These are phyloP conservation scores for Kazachstania sp. DNA, from an alignment of 1,139 yeast genomes.

Conservation along the genomic window DNA sequence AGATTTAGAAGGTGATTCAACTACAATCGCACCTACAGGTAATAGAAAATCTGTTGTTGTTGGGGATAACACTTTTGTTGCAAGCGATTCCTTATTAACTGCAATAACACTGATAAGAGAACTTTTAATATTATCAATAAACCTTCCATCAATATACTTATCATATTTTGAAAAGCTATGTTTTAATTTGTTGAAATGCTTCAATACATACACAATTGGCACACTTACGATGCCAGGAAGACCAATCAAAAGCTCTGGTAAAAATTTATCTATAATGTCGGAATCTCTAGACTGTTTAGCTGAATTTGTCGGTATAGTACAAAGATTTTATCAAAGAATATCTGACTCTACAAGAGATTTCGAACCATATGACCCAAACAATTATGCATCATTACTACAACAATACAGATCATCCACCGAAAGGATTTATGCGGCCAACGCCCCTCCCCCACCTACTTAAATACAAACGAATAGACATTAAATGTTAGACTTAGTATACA, in stretches of 20 bases:
- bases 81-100: conserved; percentile 32
- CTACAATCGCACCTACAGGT: conserved; percentile 15
- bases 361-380: conserved; percentile 15
- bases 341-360: conserved; percentile 19
- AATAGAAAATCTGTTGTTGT: conserved; percentile 36
- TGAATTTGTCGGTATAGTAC: conserved; percentile 29
- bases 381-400: conserved; percentile 19
- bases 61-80: conserved; percentile 37
- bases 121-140: conserved; percentile 27
- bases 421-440: conserved; percentile 26
- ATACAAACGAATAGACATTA: neutral
- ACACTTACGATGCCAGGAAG: conserved; percentile 23
- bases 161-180: conserved; percentile 27
- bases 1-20: conserved; percentile 1
- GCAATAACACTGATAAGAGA: conserved; percentile 27
- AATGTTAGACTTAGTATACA: too few species aligned
- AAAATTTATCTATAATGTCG: conserved; percentile 35
- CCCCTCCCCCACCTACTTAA: conserved; percentile 29
- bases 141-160: conserved; percentile 27
- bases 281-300: conserved; percentile 35
- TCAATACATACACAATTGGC: conserved; percentile 28
- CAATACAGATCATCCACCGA: conserved; percentile 24
- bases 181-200: conserved; percentile 27
- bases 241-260: conserved; percentile 23
- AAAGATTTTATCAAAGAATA: conserved; percentile 24